These are phyloP conservation scores for Calophaca sinica DNA, from an alignment of 306 rosid genomes.

Conservation along the genomic window DNA sequence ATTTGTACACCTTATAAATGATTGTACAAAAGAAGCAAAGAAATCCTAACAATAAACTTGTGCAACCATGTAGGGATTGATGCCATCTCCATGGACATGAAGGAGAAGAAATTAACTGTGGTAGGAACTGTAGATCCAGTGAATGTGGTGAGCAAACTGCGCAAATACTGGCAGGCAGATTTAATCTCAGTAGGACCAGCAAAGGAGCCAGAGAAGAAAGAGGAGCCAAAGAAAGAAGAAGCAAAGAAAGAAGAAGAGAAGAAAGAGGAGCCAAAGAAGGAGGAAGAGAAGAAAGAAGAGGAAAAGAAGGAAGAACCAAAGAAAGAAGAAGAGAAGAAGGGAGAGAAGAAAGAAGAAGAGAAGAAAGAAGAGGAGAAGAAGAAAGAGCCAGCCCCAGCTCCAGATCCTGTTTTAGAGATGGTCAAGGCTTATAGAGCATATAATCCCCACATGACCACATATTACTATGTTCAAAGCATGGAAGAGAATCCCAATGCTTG, in stretches of 20 bases:
- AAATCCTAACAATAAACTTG: neutral
- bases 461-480: constrained; percentile 82
- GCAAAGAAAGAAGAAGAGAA: constrained; percentile 54
- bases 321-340: constrained; percentile 55
- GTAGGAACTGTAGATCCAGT: constrained; percentile 89
- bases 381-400: constrained; percentile 48
- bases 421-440: constrained; percentile 79
- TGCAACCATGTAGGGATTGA: constrained; percentile 72
- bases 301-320: constrained; percentile 54
- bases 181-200: constrained; percentile 82
- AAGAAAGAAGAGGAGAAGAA: constrained; percentile 61
- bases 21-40: too few species aligned
- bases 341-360: constrained; percentile 54
- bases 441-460: constrained; percentile 78
- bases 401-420: constrained; percentile 70
- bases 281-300: constrained; percentile 62
- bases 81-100: constrained; percentile 89
- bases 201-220: constrained; percentile 92
- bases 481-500: constrained; percentile 98
- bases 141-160: constrained; percentile 75
- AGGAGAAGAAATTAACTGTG: constrained; percentile 81
- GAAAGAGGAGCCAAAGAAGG: constrained; percentile 61
- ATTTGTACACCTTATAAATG: too few species aligned
- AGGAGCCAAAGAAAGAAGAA: constrained; percentile 82
- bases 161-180: constrained; percentile 74